phyloP scores from a whole-genome alignment of 805 yeast species.

The Zygosaccharomyces bailii region DNA sequence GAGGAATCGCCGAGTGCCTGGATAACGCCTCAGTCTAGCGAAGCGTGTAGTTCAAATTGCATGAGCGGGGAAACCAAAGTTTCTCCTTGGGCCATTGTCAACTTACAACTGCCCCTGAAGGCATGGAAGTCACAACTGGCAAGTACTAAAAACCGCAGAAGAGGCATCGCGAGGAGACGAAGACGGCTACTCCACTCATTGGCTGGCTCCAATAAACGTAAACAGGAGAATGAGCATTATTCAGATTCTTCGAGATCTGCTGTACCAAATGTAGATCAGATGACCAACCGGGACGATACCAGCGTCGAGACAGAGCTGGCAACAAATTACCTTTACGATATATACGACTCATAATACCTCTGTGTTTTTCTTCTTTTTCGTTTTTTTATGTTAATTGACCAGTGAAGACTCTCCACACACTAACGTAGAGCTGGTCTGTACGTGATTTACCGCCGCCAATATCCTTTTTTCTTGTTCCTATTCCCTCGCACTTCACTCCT shows the following conservation, averaged over 20 bases:
- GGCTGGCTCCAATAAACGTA: slow-evolving; percentile 6
- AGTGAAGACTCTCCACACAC: background rate
- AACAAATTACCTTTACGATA: slow-evolving; percentile 31
- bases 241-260: background rate
- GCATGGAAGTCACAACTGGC: slow-evolving; percentile 17
- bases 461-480: no score
- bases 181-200: slow-evolving; percentile 5
- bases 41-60: background rate
- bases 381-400: background rate
- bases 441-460: no score
- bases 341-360: slow-evolving; percentile 10
- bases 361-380: background rate
- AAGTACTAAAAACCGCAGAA: slow-evolving; percentile 10
- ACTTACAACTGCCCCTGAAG: slow-evolving; percentile 9
- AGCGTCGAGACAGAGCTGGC: slow-evolving; percentile 33
- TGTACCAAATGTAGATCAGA: background rate
- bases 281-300: slow-evolving; percentile 11
- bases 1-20: background rate
- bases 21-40: background rate
- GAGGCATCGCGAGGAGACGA: slow-evolving; percentile 8
- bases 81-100: background rate
- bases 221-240: background rate
- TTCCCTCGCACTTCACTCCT: no score
- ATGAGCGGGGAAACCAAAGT: background rate
- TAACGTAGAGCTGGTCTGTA: no score